Percentiles rank a stretch among this genome's conserved stretches.
These are phyloP conservation scores for Ustilago esculenta DNA, from an alignment of 1,284 basidiomycete genomes.

Conservation along the genomic window DNA sequence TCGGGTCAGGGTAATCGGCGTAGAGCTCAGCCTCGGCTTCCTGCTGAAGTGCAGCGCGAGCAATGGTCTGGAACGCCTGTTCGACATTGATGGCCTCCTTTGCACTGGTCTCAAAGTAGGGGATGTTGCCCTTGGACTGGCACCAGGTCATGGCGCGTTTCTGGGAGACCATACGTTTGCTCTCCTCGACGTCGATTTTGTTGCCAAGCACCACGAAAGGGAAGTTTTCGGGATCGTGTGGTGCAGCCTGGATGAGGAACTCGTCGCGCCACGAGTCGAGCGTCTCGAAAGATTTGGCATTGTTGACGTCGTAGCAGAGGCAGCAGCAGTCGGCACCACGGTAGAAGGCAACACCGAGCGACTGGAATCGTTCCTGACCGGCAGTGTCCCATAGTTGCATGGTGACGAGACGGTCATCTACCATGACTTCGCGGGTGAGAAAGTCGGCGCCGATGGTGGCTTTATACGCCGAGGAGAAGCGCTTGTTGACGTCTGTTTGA, in stretches of 20 bases:
- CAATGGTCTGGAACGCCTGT: slow-evolving; percentile 99
- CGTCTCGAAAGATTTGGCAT: slow-evolving; percentile 96
- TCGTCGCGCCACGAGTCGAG: slow-evolving; percentile 67
- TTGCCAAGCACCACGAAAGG: slow-evolving; percentile 92
- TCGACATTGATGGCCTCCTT: slow-evolving; percentile 99
- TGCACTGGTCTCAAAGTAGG: slow-evolving; percentile 99
- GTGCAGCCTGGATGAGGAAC: slow-evolving; percentile 78
- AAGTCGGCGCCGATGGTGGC: slow-evolving; percentile 69
- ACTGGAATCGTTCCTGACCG: slow-evolving; percentile 98
- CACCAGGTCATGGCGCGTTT: slow-evolving; percentile 99
- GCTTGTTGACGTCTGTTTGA: slow-evolving; percentile 86
- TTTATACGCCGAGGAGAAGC: slow-evolving; percentile 99
- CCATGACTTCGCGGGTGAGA: slow-evolving; percentile 97
- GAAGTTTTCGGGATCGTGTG: slow-evolving; percentile 98
- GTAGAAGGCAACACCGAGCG: slow-evolving; percentile 97
- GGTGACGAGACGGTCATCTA: slow-evolving; percentile 95
- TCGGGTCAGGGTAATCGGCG: slow-evolving; percentile 98
- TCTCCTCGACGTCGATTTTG: slow-evolving; percentile 99
- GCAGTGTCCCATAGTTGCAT: slow-evolving; percentile 99
- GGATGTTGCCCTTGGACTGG: slow-evolving; percentile 98
- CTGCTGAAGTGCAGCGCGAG: slow-evolving; percentile 96
- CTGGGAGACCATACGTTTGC: slow-evolving; percentile 97
- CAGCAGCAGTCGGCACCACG: slow-evolving; percentile 99
- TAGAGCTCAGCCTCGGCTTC: slow-evolving; percentile 95
- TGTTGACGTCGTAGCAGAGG: slow-evolving; percentile 94